These are phyloP conservation scores for Puccinia polysora DNA, from an alignment of 1,284 basidiomycete genomes.

Conservation along the genomic window DNA sequence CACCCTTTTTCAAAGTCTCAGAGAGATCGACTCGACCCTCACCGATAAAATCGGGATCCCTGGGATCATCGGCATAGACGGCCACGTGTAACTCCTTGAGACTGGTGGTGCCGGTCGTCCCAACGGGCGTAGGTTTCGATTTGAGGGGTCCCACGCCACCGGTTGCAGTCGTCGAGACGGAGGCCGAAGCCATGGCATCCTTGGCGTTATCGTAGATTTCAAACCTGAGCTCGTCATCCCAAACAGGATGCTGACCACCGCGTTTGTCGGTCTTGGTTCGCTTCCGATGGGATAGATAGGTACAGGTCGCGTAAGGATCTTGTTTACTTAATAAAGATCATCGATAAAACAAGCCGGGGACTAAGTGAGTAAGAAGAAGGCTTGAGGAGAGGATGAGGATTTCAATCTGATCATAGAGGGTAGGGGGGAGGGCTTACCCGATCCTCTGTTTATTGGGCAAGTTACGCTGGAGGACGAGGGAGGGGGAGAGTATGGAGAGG, in stretches of 20 bases:
- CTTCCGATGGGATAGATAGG: slow-evolving; percentile 71
- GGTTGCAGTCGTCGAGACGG: slow-evolving; percentile 50
- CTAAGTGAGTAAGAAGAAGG: background rate
- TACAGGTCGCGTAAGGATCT: slow-evolving; percentile 84
- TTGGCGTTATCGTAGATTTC: slow-evolving; percentile 75
- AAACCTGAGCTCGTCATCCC: slow-evolving; percentile 98
- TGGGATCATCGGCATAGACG: slow-evolving; percentile 89
- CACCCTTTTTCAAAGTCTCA: slow-evolving; percentile 85
- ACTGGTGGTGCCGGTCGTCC: background rate
- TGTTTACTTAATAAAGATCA: slow-evolving; percentile 65
- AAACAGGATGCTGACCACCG: slow-evolving; percentile 95
- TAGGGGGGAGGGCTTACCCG: too few relatives aligned
- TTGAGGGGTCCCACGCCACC: slow-evolving; percentile 28
- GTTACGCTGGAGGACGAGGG: slow-evolving; percentile 64
- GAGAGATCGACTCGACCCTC: slow-evolving; percentile 81
- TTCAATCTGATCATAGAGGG: background rate
- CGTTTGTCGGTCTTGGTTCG: slow-evolving; percentile 86
- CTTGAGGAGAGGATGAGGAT: background rate
- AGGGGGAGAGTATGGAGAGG: slow-evolving; percentile 7
- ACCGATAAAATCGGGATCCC: slow-evolving; percentile 93
- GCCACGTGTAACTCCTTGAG: slow-evolving; percentile 71
- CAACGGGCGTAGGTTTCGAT: slow-evolving; percentile 14
- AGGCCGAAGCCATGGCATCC: slow-evolving; percentile 60
- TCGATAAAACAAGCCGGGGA: background rate
- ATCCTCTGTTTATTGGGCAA: slow-evolving; percentile 89